Percentiles rank a stretch among this genome's conserved stretches.
Evolutionary conservation across 352 stramenopile genomes (phyloP).

Genomic region (Saprolegnia diclina): DNA sequence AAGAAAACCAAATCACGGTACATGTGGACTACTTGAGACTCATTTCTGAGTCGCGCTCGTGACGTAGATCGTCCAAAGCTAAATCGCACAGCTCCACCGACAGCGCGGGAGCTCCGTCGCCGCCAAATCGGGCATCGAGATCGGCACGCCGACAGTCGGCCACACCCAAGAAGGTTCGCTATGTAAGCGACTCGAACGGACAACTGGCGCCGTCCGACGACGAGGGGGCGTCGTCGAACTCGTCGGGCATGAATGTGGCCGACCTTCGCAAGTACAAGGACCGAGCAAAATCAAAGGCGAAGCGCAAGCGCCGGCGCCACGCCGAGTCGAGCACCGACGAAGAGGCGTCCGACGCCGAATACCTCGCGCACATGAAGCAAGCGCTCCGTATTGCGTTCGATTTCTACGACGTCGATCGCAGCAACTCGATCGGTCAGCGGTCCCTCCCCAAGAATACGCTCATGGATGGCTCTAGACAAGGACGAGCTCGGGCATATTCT

Average conservation of each 20-base stretch:
- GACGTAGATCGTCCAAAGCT: too few species aligned
- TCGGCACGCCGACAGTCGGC: too few species aligned
- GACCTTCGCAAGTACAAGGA: constrained; percentile 21
- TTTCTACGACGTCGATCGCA: constrained; percentile 73
- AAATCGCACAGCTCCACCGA: too few species aligned
- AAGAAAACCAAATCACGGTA: too few species aligned
- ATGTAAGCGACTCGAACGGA: too few species aligned
- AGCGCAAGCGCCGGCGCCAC: background rate
- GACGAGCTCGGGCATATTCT: constrained; percentile 57
- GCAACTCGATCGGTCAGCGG: constrained; percentile 58
- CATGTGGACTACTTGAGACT: too few species aligned
- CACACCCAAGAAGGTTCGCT: too few species aligned
- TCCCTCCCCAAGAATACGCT: background rate
- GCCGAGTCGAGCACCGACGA: constrained; percentile 24
- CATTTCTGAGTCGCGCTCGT: too few species aligned
- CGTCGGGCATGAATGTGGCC: constrained; percentile 16
- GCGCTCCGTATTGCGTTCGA: constrained; percentile 62
- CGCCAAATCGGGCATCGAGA: too few species aligned
- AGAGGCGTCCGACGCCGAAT: constrained; percentile 49
- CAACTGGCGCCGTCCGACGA: too few species aligned
- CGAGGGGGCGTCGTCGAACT: background rate
- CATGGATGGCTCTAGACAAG: constrained; percentile 16
- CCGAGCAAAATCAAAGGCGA: constrained; percentile 5
- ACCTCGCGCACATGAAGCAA: constrained; percentile 51
- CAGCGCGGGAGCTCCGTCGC: too few species aligned